A percentile compares a stretch with the other conserved stretches of the same genome.
phyloP scores from a whole-genome alignment of 2,329 filamentous ascomycete genomes.

The Lecanoromycetidae sp. region DNA sequence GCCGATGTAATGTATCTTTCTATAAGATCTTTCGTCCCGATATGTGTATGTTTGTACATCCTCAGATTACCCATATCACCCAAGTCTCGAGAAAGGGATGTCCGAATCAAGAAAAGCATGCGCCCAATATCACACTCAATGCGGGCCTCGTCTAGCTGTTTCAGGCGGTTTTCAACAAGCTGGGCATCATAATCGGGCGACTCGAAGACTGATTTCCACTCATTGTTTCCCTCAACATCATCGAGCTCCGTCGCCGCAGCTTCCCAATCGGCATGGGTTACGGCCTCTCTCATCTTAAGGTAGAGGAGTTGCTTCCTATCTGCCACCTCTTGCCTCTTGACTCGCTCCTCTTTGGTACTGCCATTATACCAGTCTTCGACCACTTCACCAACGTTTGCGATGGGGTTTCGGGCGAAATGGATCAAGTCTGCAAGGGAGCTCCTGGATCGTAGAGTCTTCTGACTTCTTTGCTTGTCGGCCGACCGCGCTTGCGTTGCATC shows the following conservation, averaged over 20 bases:
- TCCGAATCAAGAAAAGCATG: conserved; percentile 74
- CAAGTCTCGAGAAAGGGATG: conserved; percentile 64
- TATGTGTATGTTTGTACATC: conserved; percentile 71
- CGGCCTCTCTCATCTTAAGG: conserved; percentile 47
- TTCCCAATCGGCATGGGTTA: conserved; percentile 52
- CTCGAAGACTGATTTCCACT: conserved; percentile 61
- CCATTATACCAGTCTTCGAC: conserved; percentile 35
- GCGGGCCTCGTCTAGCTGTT: conserved; percentile 62
- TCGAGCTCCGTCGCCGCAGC: conserved; percentile 66
- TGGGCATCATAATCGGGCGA: conserved; percentile 60
- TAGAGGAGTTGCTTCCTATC: conserved; percentile 52
- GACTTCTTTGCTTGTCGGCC: background rate
- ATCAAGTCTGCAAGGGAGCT: conserved; percentile 15
- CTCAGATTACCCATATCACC: conserved; percentile 75
- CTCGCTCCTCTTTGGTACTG: conserved; percentile 40
- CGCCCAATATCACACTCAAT: conserved; percentile 56
- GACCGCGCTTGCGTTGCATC: background rate
- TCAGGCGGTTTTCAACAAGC: conserved; percentile 57
- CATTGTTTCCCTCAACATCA: conserved; percentile 62
- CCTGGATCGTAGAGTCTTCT: conserved; percentile 6
- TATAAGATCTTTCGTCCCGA: conserved; percentile 77
- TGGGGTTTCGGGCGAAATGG: conserved; percentile 24
- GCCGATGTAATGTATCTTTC: conserved; percentile 77
- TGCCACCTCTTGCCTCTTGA: conserved; percentile 37
- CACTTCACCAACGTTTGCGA: conserved; percentile 27